Percentiles rank a stretch among this genome's conserved stretches.
These are phyloP conservation scores for Trichoderma oligosporum DNA, from an alignment of 2,329 filamentous ascomycete genomes.

Conservation along the genomic window DNA sequence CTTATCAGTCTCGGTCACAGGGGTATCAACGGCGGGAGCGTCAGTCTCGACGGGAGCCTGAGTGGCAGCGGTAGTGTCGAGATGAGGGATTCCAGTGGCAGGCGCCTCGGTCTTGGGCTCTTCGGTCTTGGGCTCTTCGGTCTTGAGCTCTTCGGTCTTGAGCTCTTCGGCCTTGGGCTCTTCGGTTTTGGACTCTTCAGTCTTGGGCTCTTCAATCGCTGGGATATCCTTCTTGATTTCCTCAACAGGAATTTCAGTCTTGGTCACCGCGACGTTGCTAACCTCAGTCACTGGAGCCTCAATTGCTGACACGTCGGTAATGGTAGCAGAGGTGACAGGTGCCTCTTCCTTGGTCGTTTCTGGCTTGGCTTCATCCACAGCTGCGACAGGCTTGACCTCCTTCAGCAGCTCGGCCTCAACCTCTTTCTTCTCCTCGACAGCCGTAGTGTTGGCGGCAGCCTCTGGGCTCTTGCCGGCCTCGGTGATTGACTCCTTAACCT, in stretches of 20 bases:
- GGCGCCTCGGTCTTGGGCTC: slow-evolving; percentile 15
- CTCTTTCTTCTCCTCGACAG: slow-evolving; percentile 70
- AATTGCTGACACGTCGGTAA: slow-evolving; percentile 23
- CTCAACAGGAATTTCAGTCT: slow-evolving; percentile 24
- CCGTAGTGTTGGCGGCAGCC: slow-evolving; percentile 63
- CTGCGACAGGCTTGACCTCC: slow-evolving; percentile 50
- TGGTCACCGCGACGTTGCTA: slow-evolving; percentile 23
- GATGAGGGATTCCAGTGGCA: not conserved
- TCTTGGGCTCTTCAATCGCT: slow-evolving; percentile 9
- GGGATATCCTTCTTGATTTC: slow-evolving; percentile 33
- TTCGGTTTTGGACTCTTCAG: too few species aligned
- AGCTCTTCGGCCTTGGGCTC: slow-evolving; percentile 13
- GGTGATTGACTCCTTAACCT: slow-evolving; percentile 56
- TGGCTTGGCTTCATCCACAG: slow-evolving; percentile 30
- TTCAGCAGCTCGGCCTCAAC: slow-evolving; percentile 71
- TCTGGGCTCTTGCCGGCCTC: slow-evolving; percentile 63
- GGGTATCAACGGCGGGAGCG: slow-evolving; percentile 17
- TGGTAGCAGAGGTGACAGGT: slow-evolving; percentile 18
- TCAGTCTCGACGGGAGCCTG: slow-evolving; percentile 22
- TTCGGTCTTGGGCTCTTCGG: slow-evolving; percentile 12
- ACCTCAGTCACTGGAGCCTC: slow-evolving; percentile 23
- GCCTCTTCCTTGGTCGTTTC: slow-evolving; percentile 12
- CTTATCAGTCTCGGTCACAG: slow-evolving; percentile 22
- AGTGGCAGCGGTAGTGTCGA: slow-evolving; percentile 13
- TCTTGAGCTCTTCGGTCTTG: slow-evolving; percentile 6